Conservation (phyloP, 768 basidiomycete genomes). For the Boletus insuetus region DNA sequence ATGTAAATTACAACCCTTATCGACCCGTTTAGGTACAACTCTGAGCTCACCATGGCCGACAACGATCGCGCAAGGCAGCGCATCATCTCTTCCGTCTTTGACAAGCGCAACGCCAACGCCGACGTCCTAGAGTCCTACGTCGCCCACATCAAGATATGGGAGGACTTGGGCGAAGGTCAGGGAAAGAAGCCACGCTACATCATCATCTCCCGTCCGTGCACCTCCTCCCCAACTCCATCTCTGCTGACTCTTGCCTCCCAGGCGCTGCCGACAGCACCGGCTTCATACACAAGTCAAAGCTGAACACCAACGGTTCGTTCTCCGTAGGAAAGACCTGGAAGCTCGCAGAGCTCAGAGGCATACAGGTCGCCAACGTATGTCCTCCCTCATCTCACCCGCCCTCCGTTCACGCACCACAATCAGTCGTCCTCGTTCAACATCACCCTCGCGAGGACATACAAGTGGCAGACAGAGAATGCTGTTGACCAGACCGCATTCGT, state of each 20-base stretch:
- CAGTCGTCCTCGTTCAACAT: constrained; percentile 73
- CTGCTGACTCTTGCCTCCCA: constrained; percentile 19
- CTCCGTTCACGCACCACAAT: constrained; percentile 11
- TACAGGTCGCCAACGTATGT: constrained; percentile 77
- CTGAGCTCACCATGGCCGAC: constrained; percentile 35
- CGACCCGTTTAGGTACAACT: constrained; percentile 9
- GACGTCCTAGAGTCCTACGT: constrained; percentile 77
- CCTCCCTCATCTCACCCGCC: constrained; percentile 2
- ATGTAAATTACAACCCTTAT: neutral
- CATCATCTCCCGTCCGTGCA: constrained; percentile 80
- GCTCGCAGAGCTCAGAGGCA: constrained; percentile 71
- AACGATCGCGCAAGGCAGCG: constrained; percentile 54
- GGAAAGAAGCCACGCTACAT: constrained; percentile 88
- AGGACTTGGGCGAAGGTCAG: constrained; percentile 73
- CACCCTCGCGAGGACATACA: constrained; percentile 85
- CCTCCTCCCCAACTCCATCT: neutral
- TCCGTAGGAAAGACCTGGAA: constrained; percentile 98
- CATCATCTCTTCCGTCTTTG: constrained; percentile 85
- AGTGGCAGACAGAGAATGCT: constrained; percentile 80
- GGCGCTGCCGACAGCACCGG: constrained; percentile 62
- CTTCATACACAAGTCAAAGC: constrained; percentile 93
- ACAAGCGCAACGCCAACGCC: constrained; percentile 62
- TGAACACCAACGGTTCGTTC: constrained; percentile 91
- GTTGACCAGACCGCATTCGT: constrained; percentile 75
- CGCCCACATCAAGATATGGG: constrained; percentile 90